Evolutionary conservation across 148 eudicot genomes (phyloP).

Genomic region (Diospyros kaki): DNA sequence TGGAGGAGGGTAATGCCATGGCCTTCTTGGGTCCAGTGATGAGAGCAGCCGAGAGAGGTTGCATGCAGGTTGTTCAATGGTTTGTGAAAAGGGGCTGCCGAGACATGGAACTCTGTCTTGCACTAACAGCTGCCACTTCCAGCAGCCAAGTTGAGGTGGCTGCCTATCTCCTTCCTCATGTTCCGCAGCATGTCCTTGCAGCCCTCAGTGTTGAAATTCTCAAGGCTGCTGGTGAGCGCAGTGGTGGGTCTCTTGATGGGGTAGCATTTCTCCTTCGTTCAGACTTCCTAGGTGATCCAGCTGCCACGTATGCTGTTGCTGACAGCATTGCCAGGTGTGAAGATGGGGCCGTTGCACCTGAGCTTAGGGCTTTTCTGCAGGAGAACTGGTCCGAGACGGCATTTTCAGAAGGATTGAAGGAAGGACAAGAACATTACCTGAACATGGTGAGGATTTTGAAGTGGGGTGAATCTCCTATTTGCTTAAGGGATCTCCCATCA

Average conservation of each 20-base stretch:
- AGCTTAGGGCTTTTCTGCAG: slow-evolving; percentile 55
- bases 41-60: slow-evolving; percentile 95
- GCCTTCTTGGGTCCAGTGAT: slow-evolving; percentile 95
- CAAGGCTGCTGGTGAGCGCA: slow-evolving; percentile 94
- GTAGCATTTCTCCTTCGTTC: slow-evolving; percentile 86
- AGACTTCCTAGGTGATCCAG: slow-evolving; percentile 74
- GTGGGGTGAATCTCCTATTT: slow-evolving; percentile 70
- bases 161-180: slow-evolving; percentile 88
- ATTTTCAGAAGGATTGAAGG: slow-evolving; percentile 50
- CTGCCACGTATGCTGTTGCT: slow-evolving; percentile 79
- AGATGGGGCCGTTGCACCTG: slow-evolving; percentile 72
- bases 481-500: slow-evolving; percentile 63
- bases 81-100: slow-evolving; percentile 88
- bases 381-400: slow-evolving; percentile 86
- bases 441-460: slow-evolving; percentile 62
- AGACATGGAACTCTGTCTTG: slow-evolving; percentile 98
- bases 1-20: slow-evolving; percentile 93
- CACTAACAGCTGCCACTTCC: slow-evolving; percentile 96
- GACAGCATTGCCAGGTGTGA: slow-evolving; percentile 74
- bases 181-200: slow-evolving; percentile 87
- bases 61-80: slow-evolving; percentile 87
- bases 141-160: slow-evolving; percentile 81
- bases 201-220: slow-evolving; percentile 95
- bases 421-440: slow-evolving; percentile 60
- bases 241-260: slow-evolving; percentile 87